Percentiles rank a stretch among this genome's conserved stretches.
These are phyloP conservation scores for Saraca asoca DNA, from an alignment of 331 rosid species.

Conservation along the genomic window DNA sequence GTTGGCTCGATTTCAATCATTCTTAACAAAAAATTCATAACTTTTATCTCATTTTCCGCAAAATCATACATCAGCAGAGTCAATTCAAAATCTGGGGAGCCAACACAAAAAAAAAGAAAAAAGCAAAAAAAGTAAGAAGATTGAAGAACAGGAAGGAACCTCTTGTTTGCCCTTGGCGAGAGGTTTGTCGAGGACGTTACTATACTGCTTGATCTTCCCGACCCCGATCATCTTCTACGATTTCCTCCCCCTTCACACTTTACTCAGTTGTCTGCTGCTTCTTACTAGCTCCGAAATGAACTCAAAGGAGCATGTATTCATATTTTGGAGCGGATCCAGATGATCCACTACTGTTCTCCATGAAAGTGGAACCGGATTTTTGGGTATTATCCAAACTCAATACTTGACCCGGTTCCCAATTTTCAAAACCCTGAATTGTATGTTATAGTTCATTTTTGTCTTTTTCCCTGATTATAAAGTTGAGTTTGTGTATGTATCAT, in stretches of 20 bases:
- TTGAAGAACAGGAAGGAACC: slow-evolving; percentile 41
- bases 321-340: not conserved
- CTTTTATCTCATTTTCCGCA: not conserved
- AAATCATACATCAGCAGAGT: slow-evolving; percentile 1
- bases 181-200: slow-evolving; percentile 90
- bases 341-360: not conserved
- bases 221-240: slow-evolving; percentile 74
- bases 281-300: not conserved
- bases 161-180: slow-evolving; percentile 89
- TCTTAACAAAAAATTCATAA: not conserved
- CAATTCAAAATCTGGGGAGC: not conserved
- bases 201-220: slow-evolving; percentile 88
- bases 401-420: not conserved
- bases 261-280: not conserved
- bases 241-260: not conserved
- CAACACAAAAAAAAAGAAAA: not conserved
- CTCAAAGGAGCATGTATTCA: not conserved
- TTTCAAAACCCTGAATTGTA: not conserved
- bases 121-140: not conserved
- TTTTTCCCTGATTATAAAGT: no score
- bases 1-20: not conserved
- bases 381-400: not conserved
- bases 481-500: no score
- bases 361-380: no score
- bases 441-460: no score